A percentile compares a stretch with the other conserved stretches of the same genome.
Conservation (phyloP, 148 eudicot species). For the Persicaria maculosa region DNA sequence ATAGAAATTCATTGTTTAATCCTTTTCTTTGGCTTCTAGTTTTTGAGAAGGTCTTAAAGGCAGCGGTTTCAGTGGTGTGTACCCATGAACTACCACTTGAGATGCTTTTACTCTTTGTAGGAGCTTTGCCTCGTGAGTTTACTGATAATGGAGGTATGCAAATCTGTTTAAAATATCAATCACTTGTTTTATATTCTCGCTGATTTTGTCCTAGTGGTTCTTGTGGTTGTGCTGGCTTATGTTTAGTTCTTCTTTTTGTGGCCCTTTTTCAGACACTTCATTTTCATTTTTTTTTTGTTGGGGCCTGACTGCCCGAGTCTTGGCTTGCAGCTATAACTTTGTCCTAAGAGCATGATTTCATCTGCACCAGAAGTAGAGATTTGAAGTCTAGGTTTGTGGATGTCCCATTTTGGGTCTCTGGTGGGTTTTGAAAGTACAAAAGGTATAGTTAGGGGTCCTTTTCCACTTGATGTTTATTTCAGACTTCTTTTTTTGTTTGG, state of each 20-base stretch:
- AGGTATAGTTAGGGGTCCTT: neutral
- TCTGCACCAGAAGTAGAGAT: neutral
- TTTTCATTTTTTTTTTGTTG: too few species aligned
- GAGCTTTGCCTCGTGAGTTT: conserved; percentile 75
- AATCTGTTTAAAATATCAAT: neutral
- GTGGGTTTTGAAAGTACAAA: neutral
- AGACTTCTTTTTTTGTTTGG: neutral
- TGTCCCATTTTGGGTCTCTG: neutral
- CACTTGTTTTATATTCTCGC: neutral
- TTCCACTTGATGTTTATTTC: neutral
- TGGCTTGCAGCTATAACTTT: too few species aligned
- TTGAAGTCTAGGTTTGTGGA: neutral
- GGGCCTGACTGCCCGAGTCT: too few species aligned
- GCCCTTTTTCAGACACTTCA: too few species aligned
- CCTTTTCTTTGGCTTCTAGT: conserved; percentile 36
- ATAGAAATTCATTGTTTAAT: conserved; percentile 12
- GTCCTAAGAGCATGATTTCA: neutral
- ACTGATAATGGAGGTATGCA: conserved; percentile 72
- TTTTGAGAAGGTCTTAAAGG: conserved; percentile 62
- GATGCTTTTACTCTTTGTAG: conserved; percentile 61
- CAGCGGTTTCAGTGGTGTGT: conserved; percentile 48
- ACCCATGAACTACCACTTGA: conserved; percentile 64
- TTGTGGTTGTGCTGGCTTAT: neutral
- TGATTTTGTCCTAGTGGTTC: neutral
- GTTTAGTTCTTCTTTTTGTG: neutral